These are phyloP conservation scores for Tulasnella sp. DNA, from an alignment of 768 basidiomycete species.

Conservation along the genomic window DNA sequence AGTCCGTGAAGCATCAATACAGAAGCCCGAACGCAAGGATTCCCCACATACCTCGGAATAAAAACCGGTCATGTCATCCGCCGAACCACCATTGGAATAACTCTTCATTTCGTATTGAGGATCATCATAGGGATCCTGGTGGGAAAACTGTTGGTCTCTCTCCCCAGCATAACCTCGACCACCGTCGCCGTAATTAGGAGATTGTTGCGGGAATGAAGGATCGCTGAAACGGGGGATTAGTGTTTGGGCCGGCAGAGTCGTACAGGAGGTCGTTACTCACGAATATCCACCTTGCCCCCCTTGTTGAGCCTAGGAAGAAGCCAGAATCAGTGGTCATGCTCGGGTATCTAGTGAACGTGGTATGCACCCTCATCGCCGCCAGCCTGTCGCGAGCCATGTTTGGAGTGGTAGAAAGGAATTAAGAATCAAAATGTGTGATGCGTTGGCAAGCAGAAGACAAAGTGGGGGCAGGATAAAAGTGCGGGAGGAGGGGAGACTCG, in stretches of 20 bases:
- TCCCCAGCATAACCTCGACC: conserved; percentile 5
- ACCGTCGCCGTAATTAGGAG: conserved; percentile 6
- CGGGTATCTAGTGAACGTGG: background rate
- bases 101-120: conserved; percentile 10
- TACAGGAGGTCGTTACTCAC: background rate
- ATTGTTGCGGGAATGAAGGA: conserved; percentile 11
- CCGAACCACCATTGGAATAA: background rate
- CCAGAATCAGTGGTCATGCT: background rate
- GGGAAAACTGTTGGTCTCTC: background rate
- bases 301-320: conserved; percentile 19
- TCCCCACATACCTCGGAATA: conserved; percentile 18
- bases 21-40: conserved; percentile 19
- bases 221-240: conserved; percentile 10
- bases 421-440: background rate
- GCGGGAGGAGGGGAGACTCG: background rate
- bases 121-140: background rate
- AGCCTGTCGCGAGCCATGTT: conserved; percentile 83
- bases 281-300: conserved; percentile 8
- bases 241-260: background rate
- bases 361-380: conserved; percentile 29
- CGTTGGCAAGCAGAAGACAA: background rate
- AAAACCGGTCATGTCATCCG: conserved; percentile 19
- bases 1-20: background rate
- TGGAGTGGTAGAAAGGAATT: conserved; percentile 17
- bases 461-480: background rate